phyloP scores from a whole-genome alignment of 805 yeast species.

The Kluyveromyces starmeri region DNA sequence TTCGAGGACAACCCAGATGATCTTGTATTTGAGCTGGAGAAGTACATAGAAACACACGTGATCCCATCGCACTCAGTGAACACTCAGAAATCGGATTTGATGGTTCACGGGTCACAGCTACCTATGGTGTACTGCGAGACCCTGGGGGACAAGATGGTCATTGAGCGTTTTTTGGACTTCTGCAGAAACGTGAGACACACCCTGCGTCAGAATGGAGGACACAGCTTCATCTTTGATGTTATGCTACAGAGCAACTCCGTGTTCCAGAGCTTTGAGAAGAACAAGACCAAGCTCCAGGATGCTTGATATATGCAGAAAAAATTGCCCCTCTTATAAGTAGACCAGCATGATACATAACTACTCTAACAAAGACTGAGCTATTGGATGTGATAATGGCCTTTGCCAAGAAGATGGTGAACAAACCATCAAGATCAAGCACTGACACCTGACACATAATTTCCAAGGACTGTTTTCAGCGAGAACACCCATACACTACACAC shows the following conservation, averaged over 20 bases:
- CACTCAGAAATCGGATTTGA: slow-evolving; percentile 1
- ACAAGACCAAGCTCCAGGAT: not conserved
- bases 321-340: no score
- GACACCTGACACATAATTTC: no score
- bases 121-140: slow-evolving; percentile 10
- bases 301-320: no score
- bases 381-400: no score
- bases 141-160: slow-evolving; percentile 14
- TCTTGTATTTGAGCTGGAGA: slow-evolving; percentile 33
- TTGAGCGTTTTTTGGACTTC: slow-evolving; percentile 30
- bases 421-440: no score
- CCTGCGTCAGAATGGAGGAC: slow-evolving; percentile 46
- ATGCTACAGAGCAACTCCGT: slow-evolving; percentile 40
- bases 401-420: no score
- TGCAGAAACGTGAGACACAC: slow-evolving; percentile 36
- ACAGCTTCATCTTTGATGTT: slow-evolving; percentile 49
- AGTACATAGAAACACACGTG: slow-evolving; percentile 29
- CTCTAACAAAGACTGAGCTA: no score
- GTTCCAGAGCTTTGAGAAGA: slow-evolving; percentile 37
- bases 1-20: slow-evolving; percentile 33
- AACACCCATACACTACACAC: no score
- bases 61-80: slow-evolving; percentile 15
- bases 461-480: no score
- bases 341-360: no score
- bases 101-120: slow-evolving; percentile 2